A percentile compares a stretch with the other conserved stretches of the same genome.
These are phyloP conservation scores for Venturiaceae sp. DNA, from an alignment of 2,329 filamentous ascomycete genomes.

Conservation along the genomic window DNA sequence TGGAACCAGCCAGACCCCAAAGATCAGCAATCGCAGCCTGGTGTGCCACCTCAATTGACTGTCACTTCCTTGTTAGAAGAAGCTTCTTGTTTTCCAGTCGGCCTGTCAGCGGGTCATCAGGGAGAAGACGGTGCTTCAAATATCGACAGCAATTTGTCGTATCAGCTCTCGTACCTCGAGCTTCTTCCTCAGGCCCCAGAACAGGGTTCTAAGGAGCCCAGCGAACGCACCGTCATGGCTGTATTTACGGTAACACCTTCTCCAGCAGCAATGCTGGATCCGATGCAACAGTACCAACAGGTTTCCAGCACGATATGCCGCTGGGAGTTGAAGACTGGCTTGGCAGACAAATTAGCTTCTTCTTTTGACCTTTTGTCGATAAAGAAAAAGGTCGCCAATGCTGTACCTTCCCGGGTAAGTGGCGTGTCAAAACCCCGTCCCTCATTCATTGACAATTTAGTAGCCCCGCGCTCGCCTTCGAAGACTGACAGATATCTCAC, in stretches of 20 bases:
- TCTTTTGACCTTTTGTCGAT: conserved; percentile 68
- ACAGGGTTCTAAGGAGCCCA: conserved; percentile 43
- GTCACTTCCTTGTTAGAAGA: conserved; percentile 16
- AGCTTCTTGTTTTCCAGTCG: conserved; percentile 17
- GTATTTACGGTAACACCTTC: conserved; percentile 56
- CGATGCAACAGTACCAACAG: conserved; percentile 47
- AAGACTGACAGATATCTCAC: conserved; percentile 56
- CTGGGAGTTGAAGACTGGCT: conserved; percentile 65
- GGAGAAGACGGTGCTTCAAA: conserved; percentile 18
- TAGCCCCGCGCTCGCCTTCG: conserved; percentile 29
- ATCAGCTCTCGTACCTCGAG: conserved; percentile 59
- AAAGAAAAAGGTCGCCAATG: conserved; percentile 46
- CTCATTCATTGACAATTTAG: background rate
- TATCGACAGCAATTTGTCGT: conserved; percentile 17
- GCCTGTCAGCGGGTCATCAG: conserved; percentile 13
- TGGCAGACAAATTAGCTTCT: conserved; percentile 54
- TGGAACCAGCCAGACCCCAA: conserved; percentile 45
- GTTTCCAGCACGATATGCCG: conserved; percentile 67
- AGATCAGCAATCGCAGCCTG: background rate
- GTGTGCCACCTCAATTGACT: conserved; percentile 15
- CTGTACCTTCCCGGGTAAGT: conserved; percentile 22
- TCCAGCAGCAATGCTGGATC: conserved; percentile 26
- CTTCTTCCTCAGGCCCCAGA: conserved; percentile 60
- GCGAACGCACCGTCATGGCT: conserved; percentile 52
- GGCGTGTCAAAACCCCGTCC: conserved; percentile 9